Conservation (phyloP, 768 basidiomycete genomes). For the Russula ochroleuca region DNA sequence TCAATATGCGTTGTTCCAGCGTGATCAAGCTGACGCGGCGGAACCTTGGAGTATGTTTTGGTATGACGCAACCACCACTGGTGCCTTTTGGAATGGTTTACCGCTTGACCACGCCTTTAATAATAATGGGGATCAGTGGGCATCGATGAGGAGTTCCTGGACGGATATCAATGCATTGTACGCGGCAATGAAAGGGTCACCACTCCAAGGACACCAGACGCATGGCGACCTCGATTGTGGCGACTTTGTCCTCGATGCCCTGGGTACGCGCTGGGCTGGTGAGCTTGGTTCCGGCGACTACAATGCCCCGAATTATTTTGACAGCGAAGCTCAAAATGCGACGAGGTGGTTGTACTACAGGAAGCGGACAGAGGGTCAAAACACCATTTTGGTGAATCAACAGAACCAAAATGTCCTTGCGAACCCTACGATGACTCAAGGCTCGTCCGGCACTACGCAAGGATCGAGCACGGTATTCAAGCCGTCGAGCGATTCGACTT, state of each 20-base stretch:
- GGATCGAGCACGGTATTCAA: conserved; percentile 78
- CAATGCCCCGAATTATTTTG: conserved; percentile 71
- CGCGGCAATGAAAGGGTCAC: conserved; percentile 87
- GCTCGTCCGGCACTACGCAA: conserved; percentile 56
- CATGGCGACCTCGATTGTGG: conserved; percentile 94
- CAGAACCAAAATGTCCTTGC: conserved; percentile 77
- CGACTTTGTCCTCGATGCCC: conserved; percentile 92
- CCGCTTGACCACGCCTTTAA: conserved; percentile 81
- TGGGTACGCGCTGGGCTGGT: conserved; percentile 92
- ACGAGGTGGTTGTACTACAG: conserved; percentile 90
- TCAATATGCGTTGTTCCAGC: conserved; percentile 80
- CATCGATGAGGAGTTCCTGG: conserved; percentile 88
- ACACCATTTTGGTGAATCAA: conserved; percentile 74
- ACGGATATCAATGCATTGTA: conserved; percentile 79
- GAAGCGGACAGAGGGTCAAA: conserved; percentile 96
- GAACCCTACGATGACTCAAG: conserved; percentile 53
- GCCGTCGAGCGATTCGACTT: conserved; percentile 63
- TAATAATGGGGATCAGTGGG: conserved; percentile 75
- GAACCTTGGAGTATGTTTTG: conserved; percentile 71
- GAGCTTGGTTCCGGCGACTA: conserved; percentile 92
- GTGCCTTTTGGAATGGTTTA: conserved; percentile 89
- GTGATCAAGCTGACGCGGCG: conserved; percentile 63
- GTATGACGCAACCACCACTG: conserved; percentile 79
- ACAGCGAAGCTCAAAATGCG: conserved; percentile 59
- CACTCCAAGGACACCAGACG: conserved; percentile 78